A percentile compares a stretch with the other conserved stretches of the same genome.
These are phyloP conservation scores for Eustoma russellianum DNA, from an alignment of 257 asterid species.

Conservation along the genomic window DNA sequence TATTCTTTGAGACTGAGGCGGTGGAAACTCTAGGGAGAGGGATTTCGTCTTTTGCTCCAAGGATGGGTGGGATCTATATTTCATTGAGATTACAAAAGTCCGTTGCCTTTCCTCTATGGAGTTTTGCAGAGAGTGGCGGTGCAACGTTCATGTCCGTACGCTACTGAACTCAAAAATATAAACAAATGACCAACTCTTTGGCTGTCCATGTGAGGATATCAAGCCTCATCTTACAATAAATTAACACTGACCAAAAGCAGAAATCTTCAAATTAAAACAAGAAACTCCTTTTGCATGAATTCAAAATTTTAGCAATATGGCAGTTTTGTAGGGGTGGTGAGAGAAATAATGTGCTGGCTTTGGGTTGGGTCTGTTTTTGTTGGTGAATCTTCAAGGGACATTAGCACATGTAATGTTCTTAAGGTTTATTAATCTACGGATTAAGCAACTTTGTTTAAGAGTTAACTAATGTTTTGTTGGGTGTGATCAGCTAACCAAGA, in stretches of 20 bases:
- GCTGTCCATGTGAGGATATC: constrained; percentile 15
- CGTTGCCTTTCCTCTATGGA: neutral
- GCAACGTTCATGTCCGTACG: neutral
- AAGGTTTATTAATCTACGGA: neutral
- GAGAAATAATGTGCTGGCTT: constrained; percentile 12
- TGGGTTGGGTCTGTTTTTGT: constrained; percentile 9
- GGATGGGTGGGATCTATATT: neutral
- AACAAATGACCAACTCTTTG: constrained; percentile 1
- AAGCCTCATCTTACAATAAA: neutral
- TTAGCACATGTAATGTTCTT: constrained; percentile 16
- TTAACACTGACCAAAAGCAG: no score
- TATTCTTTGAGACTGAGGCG: no score
- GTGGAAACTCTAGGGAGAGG: no score
- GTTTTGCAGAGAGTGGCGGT: constrained; percentile 3
- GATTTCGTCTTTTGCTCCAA: no score
- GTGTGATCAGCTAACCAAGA: no score
- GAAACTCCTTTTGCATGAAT: constrained; percentile 4
- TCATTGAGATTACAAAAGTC: constrained; percentile 1
- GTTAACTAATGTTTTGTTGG: no score
- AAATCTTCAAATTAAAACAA: neutral
- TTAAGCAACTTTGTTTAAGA: neutral
- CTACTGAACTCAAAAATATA: neutral
- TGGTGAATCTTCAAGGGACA: constrained; percentile 10
- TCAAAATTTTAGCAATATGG: no score
- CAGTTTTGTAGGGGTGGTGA: neutral